A percentile compares a stretch with the other conserved stretches of the same genome.
Conservation (phyloP, 1,139 yeast species). For the Kodamaea sp. region DNA sequence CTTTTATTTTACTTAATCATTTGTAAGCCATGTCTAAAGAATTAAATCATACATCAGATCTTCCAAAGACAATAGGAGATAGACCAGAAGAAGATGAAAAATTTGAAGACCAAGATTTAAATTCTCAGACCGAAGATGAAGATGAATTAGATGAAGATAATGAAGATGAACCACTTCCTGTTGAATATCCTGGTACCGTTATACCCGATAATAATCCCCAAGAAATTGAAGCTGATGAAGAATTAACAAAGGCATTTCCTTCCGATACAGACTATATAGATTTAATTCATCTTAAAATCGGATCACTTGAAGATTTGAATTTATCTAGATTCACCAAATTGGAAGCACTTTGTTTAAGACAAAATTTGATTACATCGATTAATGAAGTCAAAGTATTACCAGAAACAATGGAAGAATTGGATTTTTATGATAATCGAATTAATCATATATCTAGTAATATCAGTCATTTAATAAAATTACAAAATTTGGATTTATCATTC, state of each 20-base stretch:
- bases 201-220: conserved; percentile 54
- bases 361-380: conserved; percentile 73
- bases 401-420: conserved; percentile 68
- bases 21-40: conserved; percentile 2
- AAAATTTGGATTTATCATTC: conserved; percentile 76
- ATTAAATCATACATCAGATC: conserved; percentile 4
- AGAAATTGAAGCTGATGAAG: conserved; percentile 47
- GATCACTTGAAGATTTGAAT: conserved; percentile 62
- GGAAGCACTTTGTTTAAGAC: conserved; percentile 70
- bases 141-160: conserved; percentile 24
- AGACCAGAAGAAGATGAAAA: conserved; percentile 7
- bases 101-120: conserved; percentile 19
- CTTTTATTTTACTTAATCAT: neutral
- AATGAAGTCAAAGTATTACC: conserved; percentile 64
- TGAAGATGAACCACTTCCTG: conserved; percentile 32
- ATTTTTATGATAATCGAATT: conserved; percentile 87
- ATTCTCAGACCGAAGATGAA: conserved; percentile 18
- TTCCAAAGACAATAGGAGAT: conserved; percentile 10
- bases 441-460: conserved; percentile 75
- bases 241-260: conserved; percentile 60
- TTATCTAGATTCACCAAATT: conserved; percentile 56
- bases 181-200: conserved; percentile 45
- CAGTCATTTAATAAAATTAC: conserved; percentile 55
- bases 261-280: conserved; percentile 67
- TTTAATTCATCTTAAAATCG: conserved; percentile 73